Base-by-base conservation (phyloP, 345 rosid genomes). In the Arabis alpina region DNA sequence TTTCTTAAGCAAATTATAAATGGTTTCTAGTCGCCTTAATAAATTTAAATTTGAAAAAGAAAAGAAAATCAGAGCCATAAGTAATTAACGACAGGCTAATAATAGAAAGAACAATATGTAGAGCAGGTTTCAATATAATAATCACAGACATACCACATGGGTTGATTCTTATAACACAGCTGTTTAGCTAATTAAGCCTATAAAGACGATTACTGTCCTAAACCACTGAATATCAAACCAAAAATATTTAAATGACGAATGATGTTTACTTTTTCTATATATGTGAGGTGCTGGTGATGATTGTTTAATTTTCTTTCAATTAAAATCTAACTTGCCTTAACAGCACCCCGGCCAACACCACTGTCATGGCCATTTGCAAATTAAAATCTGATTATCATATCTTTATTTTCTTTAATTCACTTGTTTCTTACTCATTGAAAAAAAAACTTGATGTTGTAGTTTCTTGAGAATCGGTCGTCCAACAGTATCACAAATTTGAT, bases 81-180 rank as follows among this genome's bases (percentile, higher is more conserved):
- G 71, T 62, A 55, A 76, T 76, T 62, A 76, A 49, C 59, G 41
- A 64, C 49, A 23, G 66, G 4, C 54, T 70, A 76, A 70, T 70
- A 69, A 75, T 60, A 68, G 74, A 68, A 68, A 61, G 28, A 59
- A 53, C 9, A 3, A 68, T 16, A 47, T 48, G 65, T 19, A 57
- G 68, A 67, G 61, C 73, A 67, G 61, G 71, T 76, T 75, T 68
- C 54, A 50, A 49, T 69, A 62, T 30, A 49, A 62, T 41, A 76
- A 70, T 63, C 61, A 76, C 48, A 70, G 75, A 69, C 79, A 76
- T 42, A 70, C 66, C 79, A 76, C 75, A 76, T 76, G 79, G 75
- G 75, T 63, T 76, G 79, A 76, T 76, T 69, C 79, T 63, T 64
- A 15, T 48, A 32, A 70, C 75, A 76, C 75, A 70, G 71, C 75